phyloP scores from a whole-genome alignment of 192 early-diverging fungal species.

The Entomortierella lignicola region DNA sequence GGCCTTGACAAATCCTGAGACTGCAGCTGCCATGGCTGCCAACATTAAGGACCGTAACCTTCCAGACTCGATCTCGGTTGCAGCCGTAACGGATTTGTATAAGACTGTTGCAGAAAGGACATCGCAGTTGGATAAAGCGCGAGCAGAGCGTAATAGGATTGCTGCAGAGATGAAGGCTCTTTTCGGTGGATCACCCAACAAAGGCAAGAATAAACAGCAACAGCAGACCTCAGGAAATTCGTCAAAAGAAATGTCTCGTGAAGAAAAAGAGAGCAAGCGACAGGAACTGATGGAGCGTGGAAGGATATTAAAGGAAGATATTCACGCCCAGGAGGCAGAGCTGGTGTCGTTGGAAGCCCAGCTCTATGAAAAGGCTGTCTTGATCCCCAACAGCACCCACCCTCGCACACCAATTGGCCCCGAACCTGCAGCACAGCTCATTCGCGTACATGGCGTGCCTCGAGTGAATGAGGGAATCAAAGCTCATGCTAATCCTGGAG shows the following conservation, averaged over 20 bases:
- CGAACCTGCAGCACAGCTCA: constrained; percentile 70
- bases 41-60: constrained; percentile 70
- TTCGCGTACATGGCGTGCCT: constrained; percentile 60
- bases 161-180: constrained; percentile 40
- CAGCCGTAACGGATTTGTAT: constrained; percentile 62
- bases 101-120: constrained; percentile 54
- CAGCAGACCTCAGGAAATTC: background rate
- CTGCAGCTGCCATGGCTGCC: constrained; percentile 52
- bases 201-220: constrained; percentile 19
- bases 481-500: constrained; percentile 30
- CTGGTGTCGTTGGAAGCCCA: constrained; percentile 61
- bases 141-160: constrained; percentile 62
- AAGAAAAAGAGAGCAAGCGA: constrained; percentile 18
- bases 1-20: constrained; percentile 59
- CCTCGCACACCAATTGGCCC: constrained; percentile 79
- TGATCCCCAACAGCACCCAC: constrained; percentile 86
- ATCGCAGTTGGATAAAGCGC: constrained; percentile 57
- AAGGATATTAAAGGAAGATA: constrained; percentile 65
- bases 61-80: constrained; percentile 55
- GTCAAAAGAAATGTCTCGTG: background rate
- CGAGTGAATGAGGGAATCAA: constrained; percentile 37
- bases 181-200: constrained; percentile 13
- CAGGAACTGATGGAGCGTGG: constrained; percentile 62
- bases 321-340: constrained; percentile 63
- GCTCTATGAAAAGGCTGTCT: constrained; percentile 71